Base-by-base conservation (phyloP, 768 basidiomycete genomes). In the Suillus fuscotomentosus region DNA sequence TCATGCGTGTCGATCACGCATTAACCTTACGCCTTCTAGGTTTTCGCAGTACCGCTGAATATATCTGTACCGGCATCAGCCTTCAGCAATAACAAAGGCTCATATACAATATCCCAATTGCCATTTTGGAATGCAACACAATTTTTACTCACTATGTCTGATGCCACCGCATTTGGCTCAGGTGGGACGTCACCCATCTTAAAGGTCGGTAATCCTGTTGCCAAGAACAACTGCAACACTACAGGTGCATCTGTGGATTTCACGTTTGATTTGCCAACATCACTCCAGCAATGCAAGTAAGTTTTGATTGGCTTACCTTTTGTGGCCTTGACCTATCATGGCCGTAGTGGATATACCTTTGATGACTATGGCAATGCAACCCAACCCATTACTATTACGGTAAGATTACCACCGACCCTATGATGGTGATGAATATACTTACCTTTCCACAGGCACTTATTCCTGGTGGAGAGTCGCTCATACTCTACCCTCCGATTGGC, bases 91-190 rank as follows among this genome's bases (percentile, higher is more conserved):
- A 84, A 84, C 56, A 65, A 80, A 65, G 88, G 88, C 59, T 81
- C 82, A 0, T 90, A 80, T 71, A 75, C 80, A 14, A 71, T 81
- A 38, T 53, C 75, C 0, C 80, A 79, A 64, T 67, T 91, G 14
- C 78, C 80, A 3, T 75, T 87, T 54, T 38, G 71, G 14, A 69
- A 77, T 10, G 75, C 69, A 36, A 70, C 79, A 20, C 72, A 77
- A 61, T 77, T 91, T 56, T 59, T 91, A 14, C 64, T 88, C 22
- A 81, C 85, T 42, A 89, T 93, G 88, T 92, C 88, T 34, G 91
- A 93, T 70, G 79, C 85, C 20, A 83, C 83, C 34, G 90, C 89
- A 1, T 91, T 88, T 71, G 89, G 78, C 50, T 79, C 86, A 11
- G 91, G 91, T 5, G 91, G 89, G 27, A 79, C 80, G 31, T 82